A percentile compares a stretch with the other conserved stretches of the same genome.
phyloP scores from a whole-genome alignment of 306 rosid species.

The Dalbergia cultrata region DNA sequence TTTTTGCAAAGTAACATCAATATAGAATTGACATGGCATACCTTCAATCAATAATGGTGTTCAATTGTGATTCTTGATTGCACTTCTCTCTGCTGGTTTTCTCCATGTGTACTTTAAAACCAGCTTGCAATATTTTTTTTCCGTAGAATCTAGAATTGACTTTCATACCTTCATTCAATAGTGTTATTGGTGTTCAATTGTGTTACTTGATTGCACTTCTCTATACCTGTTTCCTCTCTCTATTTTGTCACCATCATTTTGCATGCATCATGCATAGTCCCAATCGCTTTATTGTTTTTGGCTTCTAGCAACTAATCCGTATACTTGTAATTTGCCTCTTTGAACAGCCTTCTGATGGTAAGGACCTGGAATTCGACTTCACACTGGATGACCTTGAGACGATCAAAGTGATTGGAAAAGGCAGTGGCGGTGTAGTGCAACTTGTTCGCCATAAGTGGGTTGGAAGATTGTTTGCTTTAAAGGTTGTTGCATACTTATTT shows the following conservation, averaged over 20 bases:
- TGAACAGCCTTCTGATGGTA: constrained; percentile 75
- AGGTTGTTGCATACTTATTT: constrained; percentile 60
- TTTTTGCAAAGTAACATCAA: not conserved
- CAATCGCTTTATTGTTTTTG: not conserved
- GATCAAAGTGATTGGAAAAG: constrained; percentile 91
- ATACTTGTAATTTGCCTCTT: constrained; percentile 45
- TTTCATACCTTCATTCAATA: no score
- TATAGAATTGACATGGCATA: not conserved
- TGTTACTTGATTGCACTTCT: no score
- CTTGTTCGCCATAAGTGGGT: constrained; percentile 98
- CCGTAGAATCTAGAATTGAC: no score
- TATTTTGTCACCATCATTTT: constrained; percentile 9
- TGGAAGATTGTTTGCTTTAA: constrained; percentile 87
- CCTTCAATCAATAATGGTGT: constrained; percentile 9
- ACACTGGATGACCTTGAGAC: constrained; percentile 90
- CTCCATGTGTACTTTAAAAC: not conserved
- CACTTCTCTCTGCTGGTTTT: constrained; percentile 36
- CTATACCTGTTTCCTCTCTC: no score
- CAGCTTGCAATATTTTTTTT: no score
- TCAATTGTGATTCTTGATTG: constrained; percentile 19
- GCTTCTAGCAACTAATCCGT: constrained; percentile 30
- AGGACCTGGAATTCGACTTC: constrained; percentile 80
- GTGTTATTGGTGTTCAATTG: no score
- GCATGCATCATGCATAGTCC: constrained; percentile 7
- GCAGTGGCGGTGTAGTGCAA: constrained; percentile 97